These are phyloP conservation scores for Starmerella roubikii DNA, from an alignment of 805 yeast species.

Conservation along the genomic window DNA sequence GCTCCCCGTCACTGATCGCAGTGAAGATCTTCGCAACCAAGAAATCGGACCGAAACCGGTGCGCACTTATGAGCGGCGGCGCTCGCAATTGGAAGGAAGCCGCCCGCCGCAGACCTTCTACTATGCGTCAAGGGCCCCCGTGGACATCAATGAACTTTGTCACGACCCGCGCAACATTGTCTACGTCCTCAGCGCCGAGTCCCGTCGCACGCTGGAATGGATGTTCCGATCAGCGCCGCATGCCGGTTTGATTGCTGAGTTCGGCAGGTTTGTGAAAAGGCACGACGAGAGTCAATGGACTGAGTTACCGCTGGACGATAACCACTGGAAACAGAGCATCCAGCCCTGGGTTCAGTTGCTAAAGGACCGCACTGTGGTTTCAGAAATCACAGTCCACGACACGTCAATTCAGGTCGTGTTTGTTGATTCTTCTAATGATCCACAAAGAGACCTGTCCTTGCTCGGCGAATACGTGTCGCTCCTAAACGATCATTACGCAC, in stretches of 20 bases:
- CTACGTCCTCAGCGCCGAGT: conserved; percentile 55
- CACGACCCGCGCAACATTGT: conserved; percentile 49
- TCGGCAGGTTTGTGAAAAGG: conserved; percentile 60
- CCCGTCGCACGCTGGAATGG: conserved; percentile 50
- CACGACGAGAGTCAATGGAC: conserved; percentile 34
- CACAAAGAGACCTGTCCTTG: conserved; percentile 48
- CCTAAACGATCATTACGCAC: conserved; percentile 57
- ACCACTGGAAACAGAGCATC: conserved; percentile 47
- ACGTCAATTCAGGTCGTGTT: conserved; percentile 67
- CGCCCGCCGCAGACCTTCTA: conserved; percentile 6
- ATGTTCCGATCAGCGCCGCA: conserved; percentile 52
- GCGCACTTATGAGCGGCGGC: background rate
- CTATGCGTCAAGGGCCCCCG: conserved; percentile 24
- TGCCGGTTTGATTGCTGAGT: conserved; percentile 78
- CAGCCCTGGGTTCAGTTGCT: conserved; percentile 42
- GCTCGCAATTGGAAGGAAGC: background rate
- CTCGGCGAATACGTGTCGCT: conserved; percentile 80
- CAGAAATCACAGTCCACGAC: conserved; percentile 58
- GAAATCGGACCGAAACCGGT: background rate
- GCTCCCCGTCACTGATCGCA: conserved; percentile 3
- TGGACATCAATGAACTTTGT: conserved; percentile 46
- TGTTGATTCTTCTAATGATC: conserved; percentile 29
- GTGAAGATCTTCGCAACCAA: background rate
- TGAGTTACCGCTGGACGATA: conserved; percentile 23
- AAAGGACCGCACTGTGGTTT: conserved; percentile 69